Evolutionary conservation across 805 yeast species (phyloP).

Genomic region (Lipomyces japonicus): DNA sequence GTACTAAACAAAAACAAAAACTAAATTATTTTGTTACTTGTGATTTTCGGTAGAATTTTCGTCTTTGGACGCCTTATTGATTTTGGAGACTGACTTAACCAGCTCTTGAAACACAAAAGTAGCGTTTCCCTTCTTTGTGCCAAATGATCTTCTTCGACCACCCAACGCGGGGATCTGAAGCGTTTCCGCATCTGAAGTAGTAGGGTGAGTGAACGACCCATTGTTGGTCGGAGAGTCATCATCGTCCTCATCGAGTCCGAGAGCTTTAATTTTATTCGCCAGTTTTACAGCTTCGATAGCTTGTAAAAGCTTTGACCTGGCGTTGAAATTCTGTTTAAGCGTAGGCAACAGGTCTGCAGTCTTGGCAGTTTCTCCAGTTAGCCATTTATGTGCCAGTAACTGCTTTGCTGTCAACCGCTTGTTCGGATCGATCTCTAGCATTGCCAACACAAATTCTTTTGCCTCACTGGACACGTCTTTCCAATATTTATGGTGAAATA

Average conservation of each 20-base stretch:
- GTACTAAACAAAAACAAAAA: too few species aligned
- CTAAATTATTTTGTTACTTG: too few species aligned
- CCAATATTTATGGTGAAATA: conserved; percentile 88
- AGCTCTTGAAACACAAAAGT: conserved; percentile 54
- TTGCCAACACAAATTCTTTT: conserved; percentile 65
- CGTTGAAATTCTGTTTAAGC: conserved; percentile 76
- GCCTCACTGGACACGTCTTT: conserved; percentile 74
- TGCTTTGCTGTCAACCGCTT: conserved; percentile 59
- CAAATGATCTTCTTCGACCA: conserved; percentile 10
- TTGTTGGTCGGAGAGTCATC: conserved; percentile 46
- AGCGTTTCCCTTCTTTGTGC: conserved; percentile 21
- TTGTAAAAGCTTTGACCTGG: conserved; percentile 75
- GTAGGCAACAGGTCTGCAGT: conserved; percentile 70
- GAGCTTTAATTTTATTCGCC: conserved; percentile 69
- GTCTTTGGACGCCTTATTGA: conserved; percentile 45
- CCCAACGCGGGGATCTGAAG: neutral
- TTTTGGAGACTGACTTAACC: conserved; percentile 62
- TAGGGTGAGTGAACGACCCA: neutral
- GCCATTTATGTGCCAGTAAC: conserved; percentile 73
- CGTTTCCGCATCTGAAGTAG: neutral
- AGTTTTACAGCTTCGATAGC: conserved; percentile 82
- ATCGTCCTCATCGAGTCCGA: conserved; percentile 50
- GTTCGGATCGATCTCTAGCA: conserved; percentile 64
- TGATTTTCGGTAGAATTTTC: neutral
- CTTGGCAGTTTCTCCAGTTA: conserved; percentile 43